Evolutionary conservation across 352 stramenopile species (phyloP).

Genomic region (Thalassiosira hispida): DNA sequence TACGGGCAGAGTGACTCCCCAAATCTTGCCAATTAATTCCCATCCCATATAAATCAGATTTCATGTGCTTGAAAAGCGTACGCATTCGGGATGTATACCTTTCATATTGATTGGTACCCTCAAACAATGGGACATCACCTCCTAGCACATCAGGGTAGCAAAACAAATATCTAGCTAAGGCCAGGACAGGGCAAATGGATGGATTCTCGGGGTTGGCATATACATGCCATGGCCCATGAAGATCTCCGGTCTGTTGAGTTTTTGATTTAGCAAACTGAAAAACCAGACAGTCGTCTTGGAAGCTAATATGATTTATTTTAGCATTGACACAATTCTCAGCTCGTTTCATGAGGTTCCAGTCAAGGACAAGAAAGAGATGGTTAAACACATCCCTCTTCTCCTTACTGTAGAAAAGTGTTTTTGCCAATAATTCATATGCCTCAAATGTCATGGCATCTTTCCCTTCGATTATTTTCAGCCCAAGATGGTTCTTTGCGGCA

Average conservation of each 20-base stretch:
- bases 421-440: conserved; percentile 13
- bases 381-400: conserved; percentile 10
- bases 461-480: not conserved
- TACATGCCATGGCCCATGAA: conserved; percentile 39
- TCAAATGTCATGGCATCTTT: conserved; percentile 21
- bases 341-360: conserved; percentile 31
- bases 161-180: conserved; percentile 45
- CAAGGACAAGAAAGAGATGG: conserved; percentile 5
- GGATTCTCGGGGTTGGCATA: conserved; percentile 49
- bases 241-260: conserved; percentile 21
- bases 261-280: conserved; percentile 50
- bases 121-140: not conserved
- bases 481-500: not conserved
- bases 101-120: conserved; percentile 14
- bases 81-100: not conserved
- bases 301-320: conserved; percentile 22
- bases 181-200: conserved; percentile 37
- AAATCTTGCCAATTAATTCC: conserved; percentile 8
- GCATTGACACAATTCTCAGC: conserved; percentile 34
- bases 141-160: conserved; percentile 21
- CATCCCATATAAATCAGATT: conserved; percentile 5
- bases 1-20: conserved; percentile 14
- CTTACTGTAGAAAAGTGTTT: conserved; percentile 2
- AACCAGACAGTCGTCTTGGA: conserved; percentile 9
- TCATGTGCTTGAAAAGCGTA: not conserved